A percentile compares a stretch with the other conserved stretches of the same genome.
phyloP scores from a whole-genome alignment of 2,329 filamentous ascomycete genomes.

The Exophiala xenobiotica region DNA sequence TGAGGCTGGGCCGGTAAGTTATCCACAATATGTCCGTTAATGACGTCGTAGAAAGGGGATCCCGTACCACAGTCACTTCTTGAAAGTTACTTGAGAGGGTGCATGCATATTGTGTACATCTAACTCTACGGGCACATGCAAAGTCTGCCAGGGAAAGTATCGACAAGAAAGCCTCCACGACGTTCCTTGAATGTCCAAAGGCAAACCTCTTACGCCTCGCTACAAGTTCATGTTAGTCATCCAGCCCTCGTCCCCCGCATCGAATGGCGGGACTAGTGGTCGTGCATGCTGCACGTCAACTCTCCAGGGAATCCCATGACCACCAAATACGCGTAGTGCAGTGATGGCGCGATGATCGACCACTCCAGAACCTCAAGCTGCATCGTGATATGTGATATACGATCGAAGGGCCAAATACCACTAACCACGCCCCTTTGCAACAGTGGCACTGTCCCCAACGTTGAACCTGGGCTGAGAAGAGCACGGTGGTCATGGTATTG shows the following conservation, averaged over 20 bases:
- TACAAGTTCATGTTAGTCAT: background rate
- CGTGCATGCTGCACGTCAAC: background rate
- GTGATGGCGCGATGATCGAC: constrained; percentile 7
- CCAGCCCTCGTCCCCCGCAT: background rate
- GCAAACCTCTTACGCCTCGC: no score
- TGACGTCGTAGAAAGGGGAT: constrained; percentile 12
- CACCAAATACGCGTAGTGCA: constrained; percentile 3
- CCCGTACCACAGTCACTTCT: background rate
- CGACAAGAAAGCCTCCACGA: no score
- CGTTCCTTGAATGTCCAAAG: no score
- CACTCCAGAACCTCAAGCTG: background rate
- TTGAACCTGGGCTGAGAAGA: no score
- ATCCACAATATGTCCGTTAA: constrained; percentile 16
- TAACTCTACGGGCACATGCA: background rate
- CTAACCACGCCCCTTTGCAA: no score
- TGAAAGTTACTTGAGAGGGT: no score
- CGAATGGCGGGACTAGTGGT: background rate
- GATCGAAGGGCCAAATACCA: no score
- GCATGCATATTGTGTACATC: no score
- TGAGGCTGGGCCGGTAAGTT: constrained; percentile 1
- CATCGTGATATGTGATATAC: no score
- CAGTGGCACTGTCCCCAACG: no score
- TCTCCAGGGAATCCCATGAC: constrained; percentile 21
- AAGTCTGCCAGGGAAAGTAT: no score
- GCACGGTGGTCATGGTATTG: background rate